phyloP scores from a whole-genome alignment of 2,329 filamentous ascomycete genomes.

The Cercospora berteroae region DNA sequence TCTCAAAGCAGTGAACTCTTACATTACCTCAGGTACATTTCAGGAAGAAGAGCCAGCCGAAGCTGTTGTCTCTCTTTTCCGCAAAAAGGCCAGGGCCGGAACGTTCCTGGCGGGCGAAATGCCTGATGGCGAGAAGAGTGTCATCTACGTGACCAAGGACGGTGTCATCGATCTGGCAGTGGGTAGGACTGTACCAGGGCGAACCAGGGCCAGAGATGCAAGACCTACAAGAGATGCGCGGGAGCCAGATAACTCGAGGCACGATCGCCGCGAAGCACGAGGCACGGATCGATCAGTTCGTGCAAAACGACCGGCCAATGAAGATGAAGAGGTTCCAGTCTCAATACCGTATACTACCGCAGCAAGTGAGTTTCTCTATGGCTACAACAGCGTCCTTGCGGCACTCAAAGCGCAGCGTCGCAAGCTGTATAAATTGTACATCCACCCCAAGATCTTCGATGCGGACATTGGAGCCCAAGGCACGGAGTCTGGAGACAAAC shows the following conservation, averaged over 20 bases:
- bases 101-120: conserved; percentile 18
- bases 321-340: conserved; percentile 38
- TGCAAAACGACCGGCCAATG: background rate
- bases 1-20: conserved; percentile 19
- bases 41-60: conserved; percentile 21
- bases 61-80: conserved; percentile 21
- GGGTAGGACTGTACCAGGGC: background rate
- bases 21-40: conserved; percentile 20
- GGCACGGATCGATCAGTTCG: background rate
- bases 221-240: background rate
- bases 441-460: conserved; percentile 43
- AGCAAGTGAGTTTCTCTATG: conserved; percentile 89
- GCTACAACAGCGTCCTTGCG: conserved; percentile 74
- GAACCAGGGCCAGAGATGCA: background rate
- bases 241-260: background rate
- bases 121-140: conserved; percentile 14
- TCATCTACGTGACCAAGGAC: conserved; percentile 20
- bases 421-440: conserved; percentile 79
- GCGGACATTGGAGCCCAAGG: conserved; percentile 11
- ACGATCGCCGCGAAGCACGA: background rate
- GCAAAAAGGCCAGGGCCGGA: conserved; percentile 20
- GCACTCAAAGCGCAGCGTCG: conserved; percentile 69
- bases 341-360: conserved; percentile 73
- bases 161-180: conserved; percentile 18
- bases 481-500: conserved; percentile 17